Conservation (phyloP, 2,329 filamentous ascomycete species). For the Claviceps africana region DNA sequence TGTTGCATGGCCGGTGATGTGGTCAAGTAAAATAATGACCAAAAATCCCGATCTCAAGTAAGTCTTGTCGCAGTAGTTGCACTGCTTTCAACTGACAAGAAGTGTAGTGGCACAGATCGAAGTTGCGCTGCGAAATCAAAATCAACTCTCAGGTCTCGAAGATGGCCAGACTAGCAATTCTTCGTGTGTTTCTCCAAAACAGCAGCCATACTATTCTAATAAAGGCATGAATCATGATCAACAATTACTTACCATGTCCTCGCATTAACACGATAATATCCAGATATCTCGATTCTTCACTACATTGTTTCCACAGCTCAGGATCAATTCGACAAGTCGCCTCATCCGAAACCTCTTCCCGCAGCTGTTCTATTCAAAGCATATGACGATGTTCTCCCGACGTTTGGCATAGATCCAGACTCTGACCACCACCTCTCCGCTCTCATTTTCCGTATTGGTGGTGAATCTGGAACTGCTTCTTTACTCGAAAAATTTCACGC, state of each 20-base stretch:
- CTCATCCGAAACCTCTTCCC: constrained; percentile 50
- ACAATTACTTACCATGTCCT: neutral
- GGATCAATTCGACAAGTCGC: constrained; percentile 40
- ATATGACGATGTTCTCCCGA: constrained; percentile 62
- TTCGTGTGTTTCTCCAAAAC: constrained; percentile 1
- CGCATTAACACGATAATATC: neutral
- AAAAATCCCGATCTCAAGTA: constrained; percentile 1
- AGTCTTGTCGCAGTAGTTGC: neutral
- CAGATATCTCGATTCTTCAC: constrained; percentile 68
- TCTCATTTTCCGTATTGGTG: constrained; percentile 67
- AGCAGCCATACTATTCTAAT: constrained; percentile 41
- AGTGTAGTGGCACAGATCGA: constrained; percentile 13
- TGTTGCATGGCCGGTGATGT: neutral
- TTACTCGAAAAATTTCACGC: constrained; percentile 58
- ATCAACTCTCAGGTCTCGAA: neutral
- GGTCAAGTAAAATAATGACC: neutral
- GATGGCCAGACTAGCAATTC: constrained; percentile 3
- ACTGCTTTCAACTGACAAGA: neutral
- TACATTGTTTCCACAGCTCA: constrained; percentile 62
- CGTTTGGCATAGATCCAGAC: constrained; percentile 56
- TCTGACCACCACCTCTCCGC: constrained; percentile 63
- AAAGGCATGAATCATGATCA: constrained; percentile 30
- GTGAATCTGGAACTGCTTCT: constrained; percentile 39
- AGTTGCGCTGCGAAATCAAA: neutral
- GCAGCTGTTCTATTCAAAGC: constrained; percentile 69